Evolutionary conservation across 768 basidiomycete genomes (phyloP).

Genomic region (Pulveroboletus ravenelii): DNA sequence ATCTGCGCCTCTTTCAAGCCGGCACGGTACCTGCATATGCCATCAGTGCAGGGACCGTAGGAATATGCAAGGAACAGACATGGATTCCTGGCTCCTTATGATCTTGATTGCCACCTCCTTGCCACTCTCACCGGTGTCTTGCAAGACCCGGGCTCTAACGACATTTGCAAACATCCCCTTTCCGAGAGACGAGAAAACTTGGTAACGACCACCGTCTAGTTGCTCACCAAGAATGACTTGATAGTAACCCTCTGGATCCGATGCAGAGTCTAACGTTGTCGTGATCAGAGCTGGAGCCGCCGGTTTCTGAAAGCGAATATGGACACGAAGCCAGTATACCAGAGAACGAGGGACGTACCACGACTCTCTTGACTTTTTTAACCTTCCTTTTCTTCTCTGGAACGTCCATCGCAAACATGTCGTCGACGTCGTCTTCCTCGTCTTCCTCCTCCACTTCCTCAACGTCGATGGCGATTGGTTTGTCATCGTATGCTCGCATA

Average conservation of each 20-base stretch:
- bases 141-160: slow-evolving; percentile 79
- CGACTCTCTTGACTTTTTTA: slow-evolving; percentile 56
- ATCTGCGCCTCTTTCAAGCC: slow-evolving; percentile 91
- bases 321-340: not conserved
- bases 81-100: slow-evolving; percentile 90
- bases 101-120: slow-evolving; percentile 97
- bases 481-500: slow-evolving; percentile 48
- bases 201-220: slow-evolving; percentile 86
- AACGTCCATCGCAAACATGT: slow-evolving; percentile 82
- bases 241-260: slow-evolving; percentile 96
- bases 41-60: slow-evolving; percentile 2
- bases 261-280: slow-evolving; percentile 81
- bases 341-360: slow-evolving; percentile 34
- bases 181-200: slow-evolving; percentile 91
- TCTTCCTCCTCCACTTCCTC: slow-evolving; percentile 52
- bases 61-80: slow-evolving; percentile 46
- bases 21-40: slow-evolving; percentile 75
- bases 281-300: slow-evolving; percentile 62
- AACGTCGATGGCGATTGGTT: slow-evolving; percentile 37
- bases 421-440: slow-evolving; percentile 85
- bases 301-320: slow-evolving; percentile 35
- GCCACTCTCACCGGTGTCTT: slow-evolving; percentile 51
- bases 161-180: slow-evolving; percentile 99
- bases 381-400: slow-evolving; percentile 46
- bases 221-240: slow-evolving; percentile 91